Evolutionary conservation across 768 basidiomycete genomes (phyloP).

Genomic region (Lactarius hengduanensis): DNA sequence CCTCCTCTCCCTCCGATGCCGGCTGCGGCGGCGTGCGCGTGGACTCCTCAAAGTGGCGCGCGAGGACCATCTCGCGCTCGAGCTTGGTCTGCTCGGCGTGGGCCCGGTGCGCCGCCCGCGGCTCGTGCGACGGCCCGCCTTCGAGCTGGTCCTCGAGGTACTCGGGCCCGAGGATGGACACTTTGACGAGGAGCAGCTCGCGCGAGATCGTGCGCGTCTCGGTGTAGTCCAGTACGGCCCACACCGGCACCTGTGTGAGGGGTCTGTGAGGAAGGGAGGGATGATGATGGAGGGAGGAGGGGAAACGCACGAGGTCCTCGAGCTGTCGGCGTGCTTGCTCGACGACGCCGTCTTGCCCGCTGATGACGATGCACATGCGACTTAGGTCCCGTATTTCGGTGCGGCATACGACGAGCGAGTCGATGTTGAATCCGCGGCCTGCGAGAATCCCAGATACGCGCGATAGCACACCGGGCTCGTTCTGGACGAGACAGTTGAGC

Average conservation of each 20-base stretch:
- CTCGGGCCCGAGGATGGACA: conserved; percentile 96
- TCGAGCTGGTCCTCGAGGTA: conserved; percentile 90
- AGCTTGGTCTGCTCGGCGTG: conserved; percentile 48
- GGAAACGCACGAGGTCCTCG: conserved; percentile 81
- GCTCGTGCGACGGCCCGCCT: conserved; percentile 82
- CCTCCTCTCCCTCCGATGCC: background rate
- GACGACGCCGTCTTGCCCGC: conserved; percentile 95
- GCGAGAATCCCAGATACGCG: conserved; percentile 97
- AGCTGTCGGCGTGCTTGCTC: conserved; percentile 96
- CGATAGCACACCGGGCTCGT: conserved; percentile 98
- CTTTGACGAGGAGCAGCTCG: conserved; percentile 92
- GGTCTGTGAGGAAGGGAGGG: background rate
- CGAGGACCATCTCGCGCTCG: conserved; percentile 69
- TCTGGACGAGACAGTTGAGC: conserved; percentile 97
- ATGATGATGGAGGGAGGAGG: background rate
- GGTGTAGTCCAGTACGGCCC: conserved; percentile 99
- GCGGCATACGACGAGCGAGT: conserved; percentile 96
- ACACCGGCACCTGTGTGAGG: conserved; percentile 82
- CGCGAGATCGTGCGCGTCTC: conserved; percentile 88
- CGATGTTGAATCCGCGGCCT: conserved; percentile 97
- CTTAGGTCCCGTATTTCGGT: conserved; percentile 96
- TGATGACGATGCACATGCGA: conserved; percentile 97
- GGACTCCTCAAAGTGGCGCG: conserved; percentile 73
- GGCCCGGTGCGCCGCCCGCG: conserved; percentile 41
- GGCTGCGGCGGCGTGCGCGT: conserved; percentile 35